These are phyloP conservation scores for Arthrinium phaeospermum DNA, from an alignment of 2,329 filamentous ascomycete genomes.

Conservation along the genomic window DNA sequence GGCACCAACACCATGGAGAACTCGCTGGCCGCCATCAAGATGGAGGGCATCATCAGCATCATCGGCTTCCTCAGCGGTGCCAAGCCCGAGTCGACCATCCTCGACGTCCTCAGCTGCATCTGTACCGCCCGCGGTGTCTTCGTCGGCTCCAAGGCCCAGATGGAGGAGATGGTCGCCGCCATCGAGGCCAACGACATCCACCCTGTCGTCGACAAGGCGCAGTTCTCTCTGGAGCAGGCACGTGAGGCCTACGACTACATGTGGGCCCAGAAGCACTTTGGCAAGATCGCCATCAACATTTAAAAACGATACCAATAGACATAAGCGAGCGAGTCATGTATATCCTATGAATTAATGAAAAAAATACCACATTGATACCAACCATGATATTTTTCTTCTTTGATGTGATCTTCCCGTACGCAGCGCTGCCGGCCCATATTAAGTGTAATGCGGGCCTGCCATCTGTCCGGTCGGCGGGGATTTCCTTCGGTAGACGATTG, in stretches of 20 bases:
- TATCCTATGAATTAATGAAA: conserved; percentile 6
- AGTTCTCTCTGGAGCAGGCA: conserved; percentile 45
- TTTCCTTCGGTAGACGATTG: neutral
- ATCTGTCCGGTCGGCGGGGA: neutral
- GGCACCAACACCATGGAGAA: conserved; percentile 51
- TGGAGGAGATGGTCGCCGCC: conserved; percentile 50
- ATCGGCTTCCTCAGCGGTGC: conserved; percentile 51
- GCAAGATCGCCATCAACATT: conserved; percentile 59
- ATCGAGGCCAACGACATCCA: conserved; percentile 51
- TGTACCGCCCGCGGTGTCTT: conserved; percentile 49
- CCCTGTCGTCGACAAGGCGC: conserved; percentile 45
- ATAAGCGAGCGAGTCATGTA: conserved; percentile 4
- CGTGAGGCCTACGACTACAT: conserved; percentile 59
- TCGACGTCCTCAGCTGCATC: conserved; percentile 51
- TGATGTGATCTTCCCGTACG: neutral
- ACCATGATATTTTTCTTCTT: neutral
- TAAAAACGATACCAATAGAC: conserved; percentile 11
- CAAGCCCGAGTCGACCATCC: conserved; percentile 54
- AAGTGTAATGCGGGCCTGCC: neutral
- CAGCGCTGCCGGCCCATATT: neutral
- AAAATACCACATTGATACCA: conserved; percentile 8
- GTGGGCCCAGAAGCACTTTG: conserved; percentile 60
- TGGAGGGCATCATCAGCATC: conserved; percentile 52
- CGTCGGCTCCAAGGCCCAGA: conserved; percentile 45
- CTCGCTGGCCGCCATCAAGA: conserved; percentile 50